Percentiles rank a stretch among this genome's conserved stretches.
phyloP scores from a whole-genome alignment of 2,329 filamentous ascomycete genomes.

The Plectosphaerella sp. region DNA sequence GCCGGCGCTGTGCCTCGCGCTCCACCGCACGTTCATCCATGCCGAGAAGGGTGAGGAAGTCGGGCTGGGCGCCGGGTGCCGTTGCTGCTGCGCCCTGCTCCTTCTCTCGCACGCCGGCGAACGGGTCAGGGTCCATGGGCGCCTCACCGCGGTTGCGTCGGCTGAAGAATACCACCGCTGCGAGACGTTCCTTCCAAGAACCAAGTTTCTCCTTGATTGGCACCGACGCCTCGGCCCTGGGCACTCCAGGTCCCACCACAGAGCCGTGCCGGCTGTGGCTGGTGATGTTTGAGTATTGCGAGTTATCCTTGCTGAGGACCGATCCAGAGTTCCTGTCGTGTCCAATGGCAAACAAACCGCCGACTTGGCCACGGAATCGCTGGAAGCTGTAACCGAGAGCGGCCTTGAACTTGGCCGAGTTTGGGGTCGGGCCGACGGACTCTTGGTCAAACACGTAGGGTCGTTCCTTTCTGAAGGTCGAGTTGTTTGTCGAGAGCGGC shows the following conservation, averaged over 20 bases:
- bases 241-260: constrained; percentile 7
- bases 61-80: constrained; percentile 26
- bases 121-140: constrained; percentile 19
- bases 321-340: neutral
- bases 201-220: constrained; percentile 32
- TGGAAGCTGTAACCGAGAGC: constrained; percentile 30
- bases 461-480: constrained; percentile 14
- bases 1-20: constrained; percentile 29
- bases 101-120: constrained; percentile 18
- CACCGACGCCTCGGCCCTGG: neutral
- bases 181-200: constrained; percentile 42
- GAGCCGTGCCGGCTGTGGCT: constrained; percentile 35
- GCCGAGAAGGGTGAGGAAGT: constrained; percentile 36
- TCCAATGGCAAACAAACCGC: constrained; percentile 9
- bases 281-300: constrained; percentile 9
- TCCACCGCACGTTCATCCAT: constrained; percentile 37
- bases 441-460: constrained; percentile 37
- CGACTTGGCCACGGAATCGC: constrained; percentile 28
- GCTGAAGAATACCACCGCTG: constrained; percentile 31
- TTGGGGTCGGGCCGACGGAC: constrained; percentile 45
- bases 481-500: constrained; percentile 33
- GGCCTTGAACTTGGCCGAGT: constrained; percentile 34
- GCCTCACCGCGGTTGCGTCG: constrained; percentile 26
- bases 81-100: constrained; percentile 11
- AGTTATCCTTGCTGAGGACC: constrained; percentile 25